Evolutionary conservation across 306 rosid species (phyloP).

Genomic region (Trifolium pratense): DNA sequence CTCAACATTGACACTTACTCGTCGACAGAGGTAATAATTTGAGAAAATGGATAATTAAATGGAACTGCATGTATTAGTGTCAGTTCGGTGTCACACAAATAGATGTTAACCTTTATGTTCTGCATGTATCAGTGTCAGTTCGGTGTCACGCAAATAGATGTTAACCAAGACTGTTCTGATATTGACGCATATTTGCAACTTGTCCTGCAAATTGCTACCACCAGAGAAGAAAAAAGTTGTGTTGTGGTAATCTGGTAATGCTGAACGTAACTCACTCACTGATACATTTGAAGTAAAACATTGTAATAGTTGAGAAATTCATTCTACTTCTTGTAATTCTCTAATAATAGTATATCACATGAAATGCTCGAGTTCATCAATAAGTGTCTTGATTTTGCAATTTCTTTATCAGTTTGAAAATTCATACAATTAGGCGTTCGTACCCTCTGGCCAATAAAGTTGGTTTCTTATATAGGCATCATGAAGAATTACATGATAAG

Average conservation of each 20-base stretch:
- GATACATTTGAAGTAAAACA: slow-evolving; percentile 6
- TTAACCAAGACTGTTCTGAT: no score
- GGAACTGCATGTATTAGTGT: no score
- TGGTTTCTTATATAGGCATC: slow-evolving; percentile 72
- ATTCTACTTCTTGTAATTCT: slow-evolving; percentile 2
- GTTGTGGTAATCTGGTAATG: slow-evolving; percentile 18
- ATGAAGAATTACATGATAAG: slow-evolving; percentile 81
- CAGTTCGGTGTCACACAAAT: no score
- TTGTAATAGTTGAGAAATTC: slow-evolving; percentile 15
- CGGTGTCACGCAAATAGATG: no score
- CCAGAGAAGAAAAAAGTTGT: neutral
- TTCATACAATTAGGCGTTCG: slow-evolving; percentile 1
- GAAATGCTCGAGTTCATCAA: slow-evolving; percentile 16
- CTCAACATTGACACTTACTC: no score
- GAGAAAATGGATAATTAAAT: no score
- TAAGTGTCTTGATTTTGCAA: slow-evolving; percentile 14
- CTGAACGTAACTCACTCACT: slow-evolving; percentile 10
- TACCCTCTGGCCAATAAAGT: slow-evolving; percentile 61
- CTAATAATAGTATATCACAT: slow-evolving; percentile 1
- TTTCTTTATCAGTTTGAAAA: neutral
- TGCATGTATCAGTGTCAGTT: no score
- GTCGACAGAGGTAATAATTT: no score
- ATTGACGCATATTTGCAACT: no score
- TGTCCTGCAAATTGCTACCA: no score
- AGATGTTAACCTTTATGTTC: no score